phyloP scores from a whole-genome alignment of 2,329 filamentous ascomycete species.

The Xylaria arbuscula region DNA sequence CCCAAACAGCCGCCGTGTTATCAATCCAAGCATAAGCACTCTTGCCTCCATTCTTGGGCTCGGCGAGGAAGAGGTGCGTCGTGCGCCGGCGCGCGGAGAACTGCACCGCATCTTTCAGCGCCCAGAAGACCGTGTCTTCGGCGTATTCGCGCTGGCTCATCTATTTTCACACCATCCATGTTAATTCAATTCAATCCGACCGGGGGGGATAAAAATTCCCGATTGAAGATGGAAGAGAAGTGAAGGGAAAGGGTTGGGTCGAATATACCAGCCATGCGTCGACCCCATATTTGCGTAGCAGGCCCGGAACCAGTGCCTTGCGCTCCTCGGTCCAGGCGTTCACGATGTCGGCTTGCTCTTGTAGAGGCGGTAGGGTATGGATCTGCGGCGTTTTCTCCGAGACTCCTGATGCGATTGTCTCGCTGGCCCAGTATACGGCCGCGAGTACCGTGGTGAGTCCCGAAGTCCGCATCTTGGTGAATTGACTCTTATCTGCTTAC shows the following conservation, averaged over 20 bases:
- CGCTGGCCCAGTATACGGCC: conserved; percentile 15
- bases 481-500: not conserved
- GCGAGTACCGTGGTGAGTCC: conserved; percentile 8
- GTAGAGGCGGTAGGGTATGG: conserved; percentile 55
- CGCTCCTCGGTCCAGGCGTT: conserved; percentile 59
- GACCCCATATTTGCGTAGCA: conserved; percentile 58
- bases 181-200: not conserved
- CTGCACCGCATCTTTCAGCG: conserved; percentile 57
- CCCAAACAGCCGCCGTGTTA: conserved; percentile 59
- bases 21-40: conserved; percentile 58
- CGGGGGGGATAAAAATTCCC: no score
- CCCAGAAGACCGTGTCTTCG: conserved; percentile 64
- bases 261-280: conserved; percentile 60
- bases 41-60: conserved; percentile 46
- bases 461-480: conserved; percentile 27
- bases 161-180: conserved; percentile 42
- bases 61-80: conserved; percentile 61
- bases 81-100: conserved; percentile 63
- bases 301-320: conserved; percentile 54
- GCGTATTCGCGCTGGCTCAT: conserved; percentile 64
- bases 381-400: conserved; percentile 48
- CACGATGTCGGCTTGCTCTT: conserved; percentile 57
- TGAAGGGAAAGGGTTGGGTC: not conserved
- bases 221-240: no score
- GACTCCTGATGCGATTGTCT: conserved; percentile 2